Evolutionary conservation across 1,284 basidiomycete species (phyloP).

Genomic region (Tilletia indica): DNA sequence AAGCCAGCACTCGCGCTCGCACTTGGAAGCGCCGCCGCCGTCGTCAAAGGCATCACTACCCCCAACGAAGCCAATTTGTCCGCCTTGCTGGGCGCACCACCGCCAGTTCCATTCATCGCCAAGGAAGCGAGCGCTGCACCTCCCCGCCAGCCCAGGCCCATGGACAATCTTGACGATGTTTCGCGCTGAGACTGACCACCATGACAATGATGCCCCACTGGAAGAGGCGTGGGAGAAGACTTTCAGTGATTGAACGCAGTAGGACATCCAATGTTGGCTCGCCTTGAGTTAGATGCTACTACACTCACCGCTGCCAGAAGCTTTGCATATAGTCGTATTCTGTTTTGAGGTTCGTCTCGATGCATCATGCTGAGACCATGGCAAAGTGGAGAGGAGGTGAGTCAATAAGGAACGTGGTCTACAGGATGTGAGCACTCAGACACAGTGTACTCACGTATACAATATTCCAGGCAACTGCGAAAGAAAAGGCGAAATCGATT

Average conservation of each 20-base stretch:
- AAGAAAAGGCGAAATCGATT: too few species aligned
- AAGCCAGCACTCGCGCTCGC: too few species aligned
- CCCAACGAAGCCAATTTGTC: slow-evolving; percentile 12
- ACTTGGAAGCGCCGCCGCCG: not conserved
- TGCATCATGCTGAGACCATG: slow-evolving; percentile 25
- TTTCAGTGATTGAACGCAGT: slow-evolving; percentile 28
- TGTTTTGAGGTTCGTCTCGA: slow-evolving; percentile 28
- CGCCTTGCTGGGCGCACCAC: not conserved
- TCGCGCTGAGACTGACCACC: slow-evolving; percentile 40
- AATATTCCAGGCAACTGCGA: slow-evolving; percentile 66
- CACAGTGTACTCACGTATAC: slow-evolving; percentile 31
- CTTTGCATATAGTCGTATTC: slow-evolving; percentile 25
- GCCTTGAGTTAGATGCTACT: not conserved
- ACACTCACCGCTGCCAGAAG: not conserved
- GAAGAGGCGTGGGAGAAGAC: not conserved
- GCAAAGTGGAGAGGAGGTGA: not conserved
- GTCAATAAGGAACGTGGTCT: too few species aligned
- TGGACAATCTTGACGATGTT: slow-evolving; percentile 43
- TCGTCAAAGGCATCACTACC: slow-evolving; percentile 1
- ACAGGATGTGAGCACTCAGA: not conserved
- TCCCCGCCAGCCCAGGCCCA: slow-evolving; percentile 12
- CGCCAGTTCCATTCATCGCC: not conserved
- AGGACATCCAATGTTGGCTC: not conserved
- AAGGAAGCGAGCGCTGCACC: not conserved
- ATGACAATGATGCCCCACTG: slow-evolving; percentile 40